These are phyloP conservation scores for Rubia balearica DNA, from an alignment of 305 asterid species.

Conservation along the genomic window DNA sequence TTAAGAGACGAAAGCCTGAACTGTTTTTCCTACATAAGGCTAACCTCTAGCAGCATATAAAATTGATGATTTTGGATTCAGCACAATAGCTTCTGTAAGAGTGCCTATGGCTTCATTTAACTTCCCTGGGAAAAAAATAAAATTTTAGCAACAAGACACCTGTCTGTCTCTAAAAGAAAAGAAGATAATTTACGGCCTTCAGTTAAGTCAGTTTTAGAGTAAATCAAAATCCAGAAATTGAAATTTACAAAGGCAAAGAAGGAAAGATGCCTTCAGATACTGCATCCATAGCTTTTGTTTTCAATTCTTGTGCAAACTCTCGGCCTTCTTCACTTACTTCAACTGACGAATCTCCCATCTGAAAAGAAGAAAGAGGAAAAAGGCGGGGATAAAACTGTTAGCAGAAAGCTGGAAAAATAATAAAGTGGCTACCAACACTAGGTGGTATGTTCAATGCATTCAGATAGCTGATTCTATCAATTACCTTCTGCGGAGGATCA, in stretches of 20 bases:
- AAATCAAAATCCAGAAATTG: neutral
- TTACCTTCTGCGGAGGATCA: slow-evolving; percentile 64
- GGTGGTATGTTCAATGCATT: neutral
- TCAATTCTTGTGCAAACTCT: slow-evolving; percentile 52
- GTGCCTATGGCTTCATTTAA: slow-evolving; percentile 43
- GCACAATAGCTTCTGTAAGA: slow-evolving; percentile 62
- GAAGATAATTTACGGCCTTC: neutral
- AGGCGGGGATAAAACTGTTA: neutral
- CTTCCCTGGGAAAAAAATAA: slow-evolving; percentile 45
- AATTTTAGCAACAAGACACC: slow-evolving; percentile 11
- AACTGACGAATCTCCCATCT: slow-evolving; percentile 73
- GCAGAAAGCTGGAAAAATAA: neutral
- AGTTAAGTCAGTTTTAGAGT: neutral
- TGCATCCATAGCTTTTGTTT: slow-evolving; percentile 58
- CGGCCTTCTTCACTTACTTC: slow-evolving; percentile 62
- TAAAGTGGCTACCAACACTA: neutral
- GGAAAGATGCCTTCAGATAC: slow-evolving; percentile 42
- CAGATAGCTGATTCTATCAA: slow-evolving; percentile 6
- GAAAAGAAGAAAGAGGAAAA: neutral
- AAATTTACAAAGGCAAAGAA: slow-evolving; percentile 4
- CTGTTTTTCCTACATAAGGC: slow-evolving; percentile 12
- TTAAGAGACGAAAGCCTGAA: slow-evolving; percentile 4
- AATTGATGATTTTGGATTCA: slow-evolving; percentile 68
- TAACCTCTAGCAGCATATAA: slow-evolving; percentile 66
- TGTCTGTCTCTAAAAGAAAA: slow-evolving; percentile 5